Percentiles rank a stretch among this genome's conserved stretches.
phyloP scores from a whole-genome alignment of 2,329 filamentous ascomycete species.

The Clarireedia homoeocarpa region DNA sequence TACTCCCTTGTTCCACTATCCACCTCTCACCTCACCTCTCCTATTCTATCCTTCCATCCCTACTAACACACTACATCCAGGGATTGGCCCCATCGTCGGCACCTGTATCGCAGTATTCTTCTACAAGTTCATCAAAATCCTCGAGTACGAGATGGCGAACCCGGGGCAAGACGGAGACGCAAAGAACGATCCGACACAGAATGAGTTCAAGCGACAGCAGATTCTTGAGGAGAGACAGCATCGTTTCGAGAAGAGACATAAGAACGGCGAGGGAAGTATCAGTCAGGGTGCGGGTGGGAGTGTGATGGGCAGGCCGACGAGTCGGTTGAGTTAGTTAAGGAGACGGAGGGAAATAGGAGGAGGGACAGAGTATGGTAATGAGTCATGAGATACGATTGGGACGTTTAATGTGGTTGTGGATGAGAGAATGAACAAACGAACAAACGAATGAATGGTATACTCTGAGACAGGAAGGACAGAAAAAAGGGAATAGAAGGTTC shows the following conservation, averaged over 20 bases:
- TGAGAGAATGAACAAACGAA: too few species aligned
- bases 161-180: slow-evolving; percentile 25
- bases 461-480: too few species aligned
- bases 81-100: slow-evolving; percentile 44
- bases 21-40: neutral
- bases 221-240: slow-evolving; percentile 2
- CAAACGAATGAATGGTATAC: too few species aligned
- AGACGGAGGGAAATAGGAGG: too few species aligned
- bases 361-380: too few species aligned
- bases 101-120: slow-evolving; percentile 39
- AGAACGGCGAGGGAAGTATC: neutral
- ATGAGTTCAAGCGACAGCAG: neutral
- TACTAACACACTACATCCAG: slow-evolving; percentile 8
- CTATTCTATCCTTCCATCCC: too few species aligned
- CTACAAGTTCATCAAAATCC: slow-evolving; percentile 41
- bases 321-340: neutral
- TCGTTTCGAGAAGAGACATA: neutral
- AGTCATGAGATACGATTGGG: too few species aligned
- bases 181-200: slow-evolving; percentile 8
- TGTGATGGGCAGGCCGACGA: neutral
- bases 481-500: too few species aligned
- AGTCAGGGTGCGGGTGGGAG: neutral
- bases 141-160: slow-evolving; percentile 42
- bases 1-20: neutral
- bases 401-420: too few species aligned